Conservation (phyloP, 2,329 filamentous ascomycete genomes). For the Ophiostoma ips region DNA sequence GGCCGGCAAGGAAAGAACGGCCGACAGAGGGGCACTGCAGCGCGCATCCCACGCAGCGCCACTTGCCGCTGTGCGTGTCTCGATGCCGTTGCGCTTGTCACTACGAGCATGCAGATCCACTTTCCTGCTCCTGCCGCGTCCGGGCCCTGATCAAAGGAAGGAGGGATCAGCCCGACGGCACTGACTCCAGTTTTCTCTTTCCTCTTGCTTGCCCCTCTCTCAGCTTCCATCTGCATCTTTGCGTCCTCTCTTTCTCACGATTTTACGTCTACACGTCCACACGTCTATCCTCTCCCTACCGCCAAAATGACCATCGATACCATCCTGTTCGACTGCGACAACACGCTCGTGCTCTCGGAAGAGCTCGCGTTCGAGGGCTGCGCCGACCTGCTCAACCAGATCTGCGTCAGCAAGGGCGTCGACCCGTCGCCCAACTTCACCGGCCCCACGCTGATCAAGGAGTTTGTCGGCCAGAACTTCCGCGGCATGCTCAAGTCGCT, state of each 20-base stretch:
- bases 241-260: no score
- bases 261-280: no score
- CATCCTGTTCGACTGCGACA: constrained; percentile 69
- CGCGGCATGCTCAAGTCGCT: constrained; percentile 75
- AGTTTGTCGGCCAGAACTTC: constrained; percentile 93
- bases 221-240: no score
- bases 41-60: no score
- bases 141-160: no score
- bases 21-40: background rate
- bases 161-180: background rate
- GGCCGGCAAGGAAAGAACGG: constrained; percentile 2
- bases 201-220: background rate
- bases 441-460: constrained; percentile 60
- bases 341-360: constrained; percentile 87
- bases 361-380: constrained; percentile 84
- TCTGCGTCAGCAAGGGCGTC: constrained; percentile 52
- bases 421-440: constrained; percentile 49
- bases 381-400: constrained; percentile 76
- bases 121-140: no score
- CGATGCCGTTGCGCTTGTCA: no score
- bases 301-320: constrained; percentile 43
- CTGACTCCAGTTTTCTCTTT: no score
- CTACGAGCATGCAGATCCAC: no score
- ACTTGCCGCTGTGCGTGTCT: no score
- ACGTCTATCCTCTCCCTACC: background rate